These are phyloP conservation scores for Knoxdaviesia proteae DNA, from an alignment of 2,329 filamentous ascomycete species.

Conservation along the genomic window DNA sequence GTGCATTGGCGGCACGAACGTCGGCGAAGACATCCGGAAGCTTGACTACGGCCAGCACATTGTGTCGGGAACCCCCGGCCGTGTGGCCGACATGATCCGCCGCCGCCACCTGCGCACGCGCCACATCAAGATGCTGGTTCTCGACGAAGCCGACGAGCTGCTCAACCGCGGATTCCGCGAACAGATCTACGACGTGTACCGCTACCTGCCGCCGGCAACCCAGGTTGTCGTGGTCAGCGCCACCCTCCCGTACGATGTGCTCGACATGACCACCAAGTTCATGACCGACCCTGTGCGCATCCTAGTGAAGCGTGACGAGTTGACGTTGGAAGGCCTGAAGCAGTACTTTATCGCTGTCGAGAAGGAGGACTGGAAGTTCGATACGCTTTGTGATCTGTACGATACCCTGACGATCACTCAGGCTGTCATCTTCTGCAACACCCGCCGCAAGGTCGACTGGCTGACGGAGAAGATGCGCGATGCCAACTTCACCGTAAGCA, in stretches of 20 bases:
- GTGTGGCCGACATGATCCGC: slow-evolving; percentile 99
- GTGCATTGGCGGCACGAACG: slow-evolving; percentile 95
- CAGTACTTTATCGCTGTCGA: slow-evolving; percentile 99
- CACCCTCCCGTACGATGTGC: slow-evolving; percentile 96
- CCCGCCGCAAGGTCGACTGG: slow-evolving; percentile 99
- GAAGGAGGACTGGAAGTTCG: slow-evolving; percentile 99
- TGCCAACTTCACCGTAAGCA: slow-evolving; percentile 96
- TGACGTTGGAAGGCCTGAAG: slow-evolving; percentile 99
- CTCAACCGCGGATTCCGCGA: slow-evolving; percentile 95
- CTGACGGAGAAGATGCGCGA: slow-evolving; percentile 97
- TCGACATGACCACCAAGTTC: slow-evolving; percentile 99
- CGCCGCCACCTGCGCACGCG: slow-evolving; percentile 93
- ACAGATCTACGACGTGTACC: slow-evolving; percentile 99
- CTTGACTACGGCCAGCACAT: slow-evolving; percentile 92
- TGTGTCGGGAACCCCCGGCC: slow-evolving; percentile 91
- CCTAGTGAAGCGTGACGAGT: slow-evolving; percentile 97
- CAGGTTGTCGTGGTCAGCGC: slow-evolving; percentile 96
- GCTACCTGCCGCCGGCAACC: slow-evolving; percentile 90
- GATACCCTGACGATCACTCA: slow-evolving; percentile 99
- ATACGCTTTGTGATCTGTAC: slow-evolving; percentile 96
- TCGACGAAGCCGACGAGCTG: slow-evolving; percentile 99
- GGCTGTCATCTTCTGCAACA: slow-evolving; percentile 99
- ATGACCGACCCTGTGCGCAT: slow-evolving; percentile 99
- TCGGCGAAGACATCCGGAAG: slow-evolving; percentile 96
- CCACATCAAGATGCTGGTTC: slow-evolving; percentile 98